A percentile compares a stretch with the other conserved stretches of the same genome.
phyloP scores from a whole-genome alignment of 192 early-diverging fungal species.

The Gonapodya prolifera region DNA sequence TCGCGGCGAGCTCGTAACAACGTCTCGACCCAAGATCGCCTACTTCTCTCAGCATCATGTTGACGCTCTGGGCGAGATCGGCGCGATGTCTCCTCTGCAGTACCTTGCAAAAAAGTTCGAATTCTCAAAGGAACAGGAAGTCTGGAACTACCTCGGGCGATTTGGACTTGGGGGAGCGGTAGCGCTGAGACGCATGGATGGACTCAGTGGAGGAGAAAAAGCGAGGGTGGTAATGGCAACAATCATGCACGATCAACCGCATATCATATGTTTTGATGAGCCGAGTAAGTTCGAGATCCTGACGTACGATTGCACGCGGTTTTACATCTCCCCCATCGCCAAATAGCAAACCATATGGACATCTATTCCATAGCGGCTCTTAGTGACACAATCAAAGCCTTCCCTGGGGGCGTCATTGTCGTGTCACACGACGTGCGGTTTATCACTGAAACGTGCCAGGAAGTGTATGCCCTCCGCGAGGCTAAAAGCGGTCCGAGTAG shows the following conservation, averaged over 20 bases:
- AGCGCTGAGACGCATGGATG: conserved; percentile 42
- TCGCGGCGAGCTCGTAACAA: conserved; percentile 44
- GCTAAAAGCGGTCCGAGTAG: background rate
- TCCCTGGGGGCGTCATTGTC: conserved; percentile 57
- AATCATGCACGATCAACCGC: conserved; percentile 44
- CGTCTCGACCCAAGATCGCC: conserved; percentile 54
- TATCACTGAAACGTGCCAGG: conserved; percentile 47
- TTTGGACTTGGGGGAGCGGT: conserved; percentile 59
- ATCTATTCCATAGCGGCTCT: conserved; percentile 71
- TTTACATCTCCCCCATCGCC: background rate
- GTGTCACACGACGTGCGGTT: conserved; percentile 87
- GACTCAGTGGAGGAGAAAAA: conserved; percentile 71
- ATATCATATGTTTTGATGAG: conserved; percentile 64
- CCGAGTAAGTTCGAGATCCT: conserved; percentile 6
- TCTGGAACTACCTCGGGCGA: conserved; percentile 58
- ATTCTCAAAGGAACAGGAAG: conserved; percentile 32
- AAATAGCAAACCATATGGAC: background rate
- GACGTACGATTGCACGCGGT: conserved; percentile 1
- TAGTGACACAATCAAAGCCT: conserved; percentile 54
- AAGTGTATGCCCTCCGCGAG: conserved; percentile 10
- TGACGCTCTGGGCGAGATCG: conserved; percentile 41
- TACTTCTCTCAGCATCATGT: conserved; percentile 80
- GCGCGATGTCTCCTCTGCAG: conserved; percentile 29
- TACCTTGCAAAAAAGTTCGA: conserved; percentile 28
- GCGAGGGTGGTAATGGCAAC: conserved; percentile 64